These are phyloP conservation scores for Colletotrichum sojae DNA, from an alignment of 2,329 filamentous ascomycete species.

Conservation along the genomic window DNA sequence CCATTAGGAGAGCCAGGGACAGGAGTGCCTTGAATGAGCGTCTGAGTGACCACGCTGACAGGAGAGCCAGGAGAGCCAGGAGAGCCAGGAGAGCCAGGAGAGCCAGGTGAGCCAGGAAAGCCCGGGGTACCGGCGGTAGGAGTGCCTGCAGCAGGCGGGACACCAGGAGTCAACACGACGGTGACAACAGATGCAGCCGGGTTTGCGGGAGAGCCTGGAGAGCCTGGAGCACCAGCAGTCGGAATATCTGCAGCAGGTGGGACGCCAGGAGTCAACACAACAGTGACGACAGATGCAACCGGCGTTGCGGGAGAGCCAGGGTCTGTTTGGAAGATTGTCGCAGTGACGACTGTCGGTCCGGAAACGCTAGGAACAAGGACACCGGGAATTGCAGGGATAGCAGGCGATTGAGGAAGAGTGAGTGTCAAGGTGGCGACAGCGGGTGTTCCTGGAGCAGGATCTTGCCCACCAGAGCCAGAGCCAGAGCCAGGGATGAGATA, in stretches of 20 bases:
- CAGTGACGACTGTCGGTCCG: constrained; percentile 17
- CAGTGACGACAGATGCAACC: neutral
- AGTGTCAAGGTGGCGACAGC: constrained; percentile 45
- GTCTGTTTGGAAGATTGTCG: constrained; percentile 5
- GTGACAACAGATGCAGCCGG: neutral
- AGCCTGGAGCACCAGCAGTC: constrained; percentile 1
- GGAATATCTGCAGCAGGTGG: constrained; percentile 23
- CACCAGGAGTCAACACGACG: neutral
- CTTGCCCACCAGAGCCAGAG: constrained; percentile 47
- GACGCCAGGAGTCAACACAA: neutral
- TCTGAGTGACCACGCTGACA: neutral
- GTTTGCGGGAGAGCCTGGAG: neutral
- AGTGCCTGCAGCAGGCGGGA: neutral
- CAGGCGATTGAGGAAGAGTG: constrained; percentile 21
- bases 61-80: neutral
- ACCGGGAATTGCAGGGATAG: neutral
- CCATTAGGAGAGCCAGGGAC: no score
- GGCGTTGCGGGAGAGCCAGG: neutral
- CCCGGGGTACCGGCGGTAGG: neutral
- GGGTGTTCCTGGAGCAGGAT: constrained; percentile 6
- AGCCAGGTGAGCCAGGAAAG: neutral
- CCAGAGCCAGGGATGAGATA: constrained; percentile 48
- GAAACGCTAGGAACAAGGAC: neutral
- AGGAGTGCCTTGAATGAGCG: neutral
- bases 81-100: neutral